These are phyloP conservation scores for Chalaropsis thielavioides DNA, from an alignment of 2,329 filamentous ascomycete genomes.

Conservation along the genomic window DNA sequence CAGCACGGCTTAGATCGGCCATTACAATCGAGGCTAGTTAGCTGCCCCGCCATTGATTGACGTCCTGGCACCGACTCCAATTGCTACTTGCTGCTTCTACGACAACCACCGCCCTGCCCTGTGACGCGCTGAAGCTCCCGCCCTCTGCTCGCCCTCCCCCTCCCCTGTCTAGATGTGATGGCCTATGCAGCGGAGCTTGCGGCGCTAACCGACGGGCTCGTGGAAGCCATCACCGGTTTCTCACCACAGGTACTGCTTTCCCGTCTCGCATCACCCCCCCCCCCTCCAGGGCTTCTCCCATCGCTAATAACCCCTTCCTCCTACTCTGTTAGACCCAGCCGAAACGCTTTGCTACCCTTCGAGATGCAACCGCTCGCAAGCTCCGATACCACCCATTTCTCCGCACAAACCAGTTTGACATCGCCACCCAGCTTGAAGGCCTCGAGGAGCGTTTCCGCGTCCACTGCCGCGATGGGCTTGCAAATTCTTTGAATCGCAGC, in stretches of 20 bases:
- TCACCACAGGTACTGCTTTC: conserved; percentile 34
- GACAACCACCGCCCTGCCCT: neutral
- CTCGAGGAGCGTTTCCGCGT: conserved; percentile 79
- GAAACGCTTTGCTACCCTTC: conserved; percentile 25
- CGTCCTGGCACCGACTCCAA: neutral
- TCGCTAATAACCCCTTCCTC: neutral
- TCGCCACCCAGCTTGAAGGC: conserved; percentile 49
- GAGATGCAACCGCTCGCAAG: conserved; percentile 20
- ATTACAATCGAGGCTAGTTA: too few species aligned
- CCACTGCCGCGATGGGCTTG: conserved; percentile 62
- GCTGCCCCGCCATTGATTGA: neutral
- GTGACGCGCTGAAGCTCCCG: too few species aligned
- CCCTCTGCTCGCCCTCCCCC: neutral
- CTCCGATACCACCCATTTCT: conserved; percentile 43
- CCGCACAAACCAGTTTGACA: conserved; percentile 63
- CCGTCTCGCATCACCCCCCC: conserved; percentile 18
- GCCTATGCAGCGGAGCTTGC: conserved; percentile 52
- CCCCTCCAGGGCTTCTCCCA: neutral
- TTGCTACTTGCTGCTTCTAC: neutral
- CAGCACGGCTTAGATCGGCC: too few species aligned
- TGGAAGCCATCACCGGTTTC: conserved; percentile 46
- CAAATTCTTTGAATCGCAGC: conserved; percentile 50
- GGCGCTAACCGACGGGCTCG: conserved; percentile 54
- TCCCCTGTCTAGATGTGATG: conserved; percentile 35
- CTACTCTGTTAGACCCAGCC: conserved; percentile 10